Conservation (phyloP, 2,329 filamentous ascomycete species). For the Ophiostoma montium region DNA sequence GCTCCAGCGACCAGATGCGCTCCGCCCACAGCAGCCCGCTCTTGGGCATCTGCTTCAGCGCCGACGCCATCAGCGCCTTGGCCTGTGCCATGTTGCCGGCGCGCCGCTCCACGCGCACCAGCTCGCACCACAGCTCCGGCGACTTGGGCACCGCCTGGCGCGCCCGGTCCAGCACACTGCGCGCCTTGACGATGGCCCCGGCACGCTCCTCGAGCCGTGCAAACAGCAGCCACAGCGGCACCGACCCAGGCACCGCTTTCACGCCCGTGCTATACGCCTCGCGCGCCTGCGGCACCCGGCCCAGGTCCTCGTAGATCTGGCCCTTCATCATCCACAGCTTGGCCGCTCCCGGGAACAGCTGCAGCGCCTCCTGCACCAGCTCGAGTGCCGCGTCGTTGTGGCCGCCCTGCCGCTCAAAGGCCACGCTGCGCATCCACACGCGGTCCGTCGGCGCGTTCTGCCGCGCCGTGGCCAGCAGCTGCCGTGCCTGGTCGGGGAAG, state of each 20-base stretch:
- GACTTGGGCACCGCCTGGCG: slow-evolving; percentile 77
- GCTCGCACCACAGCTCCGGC: slow-evolving; percentile 77
- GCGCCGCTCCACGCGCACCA: slow-evolving; percentile 81
- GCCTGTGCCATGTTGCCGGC: slow-evolving; percentile 74
- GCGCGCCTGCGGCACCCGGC: slow-evolving; percentile 67
- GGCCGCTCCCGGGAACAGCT: slow-evolving; percentile 68
- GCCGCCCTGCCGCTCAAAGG: slow-evolving; percentile 63
- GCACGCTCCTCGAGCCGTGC: slow-evolving; percentile 74
- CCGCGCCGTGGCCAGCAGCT: slow-evolving; percentile 68
- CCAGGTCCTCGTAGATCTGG: slow-evolving; percentile 81
- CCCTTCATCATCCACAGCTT: slow-evolving; percentile 99
- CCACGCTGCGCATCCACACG: slow-evolving; percentile 92
- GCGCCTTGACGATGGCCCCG: slow-evolving; percentile 77
- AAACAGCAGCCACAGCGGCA: slow-evolving; percentile 81
- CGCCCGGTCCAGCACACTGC: slow-evolving; percentile 84
- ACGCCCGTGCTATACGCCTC: slow-evolving; percentile 84
- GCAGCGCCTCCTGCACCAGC: slow-evolving; percentile 72
- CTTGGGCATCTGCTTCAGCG: slow-evolving; percentile 78
- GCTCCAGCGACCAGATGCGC: slow-evolving; percentile 88
- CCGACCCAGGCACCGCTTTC: slow-evolving; percentile 69
- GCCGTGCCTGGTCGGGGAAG: slow-evolving; percentile 66
- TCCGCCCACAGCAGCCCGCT: slow-evolving; percentile 85
- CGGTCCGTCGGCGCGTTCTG: slow-evolving; percentile 86
- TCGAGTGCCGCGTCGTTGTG: slow-evolving; percentile 66
- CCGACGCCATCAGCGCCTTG: slow-evolving; percentile 83